Evolutionary conservation across 495 filamentous ascomycete species (phyloP).

Genomic region (Penicillium ucsense): DNA sequence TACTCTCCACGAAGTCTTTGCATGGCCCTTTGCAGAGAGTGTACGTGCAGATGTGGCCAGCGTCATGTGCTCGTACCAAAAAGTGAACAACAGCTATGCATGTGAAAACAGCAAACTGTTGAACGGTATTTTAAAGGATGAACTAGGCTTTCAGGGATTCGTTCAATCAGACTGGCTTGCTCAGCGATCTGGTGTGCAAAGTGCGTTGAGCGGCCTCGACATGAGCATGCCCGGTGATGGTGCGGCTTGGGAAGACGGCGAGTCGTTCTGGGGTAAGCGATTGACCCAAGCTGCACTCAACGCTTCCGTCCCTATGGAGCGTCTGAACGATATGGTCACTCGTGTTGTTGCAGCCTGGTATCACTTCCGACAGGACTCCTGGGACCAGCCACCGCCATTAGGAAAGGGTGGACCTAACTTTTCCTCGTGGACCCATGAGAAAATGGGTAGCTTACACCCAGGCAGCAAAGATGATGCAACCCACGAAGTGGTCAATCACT

Average conservation of each 20-base stretch:
- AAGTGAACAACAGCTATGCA: slow-evolving; percentile 83
- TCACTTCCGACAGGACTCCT: slow-evolving; percentile 73
- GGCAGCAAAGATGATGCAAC: slow-evolving; percentile 49
- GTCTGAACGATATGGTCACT: slow-evolving; percentile 89
- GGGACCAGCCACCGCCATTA: slow-evolving; percentile 43
- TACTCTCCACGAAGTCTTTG: slow-evolving; percentile 72
- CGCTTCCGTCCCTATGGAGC: slow-evolving; percentile 67
- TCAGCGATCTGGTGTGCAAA: slow-evolving; percentile 70
- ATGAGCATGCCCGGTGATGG: slow-evolving; percentile 97
- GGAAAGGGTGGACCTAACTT: slow-evolving; percentile 75
- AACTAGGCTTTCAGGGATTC: slow-evolving; percentile 90
- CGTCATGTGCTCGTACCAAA: slow-evolving; percentile 84
- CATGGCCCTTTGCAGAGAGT: slow-evolving; percentile 85
- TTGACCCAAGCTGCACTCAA: slow-evolving; percentile 75
- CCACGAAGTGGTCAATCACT: slow-evolving; percentile 63
- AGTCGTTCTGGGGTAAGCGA: slow-evolving; percentile 70
- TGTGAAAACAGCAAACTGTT: slow-evolving; percentile 88
- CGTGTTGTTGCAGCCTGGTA: slow-evolving; percentile 91
- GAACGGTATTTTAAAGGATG: slow-evolving; percentile 90
- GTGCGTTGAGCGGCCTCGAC: slow-evolving; percentile 76
- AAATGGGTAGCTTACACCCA: slow-evolving; percentile 52
- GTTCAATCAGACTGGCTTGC: slow-evolving; percentile 92
- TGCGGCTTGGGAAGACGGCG: slow-evolving; percentile 60
- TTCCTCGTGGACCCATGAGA: slow-evolving; percentile 76
- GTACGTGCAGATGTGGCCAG: slow-evolving; percentile 79